phyloP scores from a whole-genome alignment of 73 alveolate species.

The Tetrahymena elliotti region DNA sequence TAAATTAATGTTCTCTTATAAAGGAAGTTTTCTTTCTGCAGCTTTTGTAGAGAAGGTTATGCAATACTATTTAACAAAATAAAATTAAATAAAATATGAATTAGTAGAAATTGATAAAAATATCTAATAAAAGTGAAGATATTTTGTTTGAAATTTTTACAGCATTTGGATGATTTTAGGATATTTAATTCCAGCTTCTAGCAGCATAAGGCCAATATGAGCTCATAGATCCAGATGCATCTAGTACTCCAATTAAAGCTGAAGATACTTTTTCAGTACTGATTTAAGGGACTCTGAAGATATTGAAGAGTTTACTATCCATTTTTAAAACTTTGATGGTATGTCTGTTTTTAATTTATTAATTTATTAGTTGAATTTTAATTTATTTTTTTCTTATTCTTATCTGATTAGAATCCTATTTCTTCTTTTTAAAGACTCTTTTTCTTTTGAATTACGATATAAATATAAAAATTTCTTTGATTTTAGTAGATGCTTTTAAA shows the following conservation, averaged over 20 bases:
- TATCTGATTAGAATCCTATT: not conserved
- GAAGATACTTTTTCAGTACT: not conserved
- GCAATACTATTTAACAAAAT: not conserved
- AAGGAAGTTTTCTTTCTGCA: not conserved
- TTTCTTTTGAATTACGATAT: not conserved
- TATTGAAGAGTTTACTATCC: not conserved
- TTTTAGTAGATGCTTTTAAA: not conserved
- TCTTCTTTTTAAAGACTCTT: not conserved
- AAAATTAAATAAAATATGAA: not conserved
- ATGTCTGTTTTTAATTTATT: not conserved
- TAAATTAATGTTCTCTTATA: not conserved
- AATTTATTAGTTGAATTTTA: not conserved
- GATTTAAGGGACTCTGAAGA: not conserved
- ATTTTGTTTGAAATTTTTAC: not conserved
- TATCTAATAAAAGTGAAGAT: not conserved
- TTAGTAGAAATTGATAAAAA: not conserved
- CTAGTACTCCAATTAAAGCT: slow-evolving; percentile 1
- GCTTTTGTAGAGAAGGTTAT: not conserved
- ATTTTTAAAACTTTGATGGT: not conserved
- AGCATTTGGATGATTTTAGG: not conserved
- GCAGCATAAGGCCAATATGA: not conserved
- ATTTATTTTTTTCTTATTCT: not conserved
- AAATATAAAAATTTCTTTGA: not conserved
- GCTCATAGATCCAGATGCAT: slow-evolving; percentile 32
- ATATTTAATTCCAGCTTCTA: not conserved